Conservation (phyloP, 2,329 filamentous ascomycete genomes). For the Colletotrichum scovillei region DNA sequence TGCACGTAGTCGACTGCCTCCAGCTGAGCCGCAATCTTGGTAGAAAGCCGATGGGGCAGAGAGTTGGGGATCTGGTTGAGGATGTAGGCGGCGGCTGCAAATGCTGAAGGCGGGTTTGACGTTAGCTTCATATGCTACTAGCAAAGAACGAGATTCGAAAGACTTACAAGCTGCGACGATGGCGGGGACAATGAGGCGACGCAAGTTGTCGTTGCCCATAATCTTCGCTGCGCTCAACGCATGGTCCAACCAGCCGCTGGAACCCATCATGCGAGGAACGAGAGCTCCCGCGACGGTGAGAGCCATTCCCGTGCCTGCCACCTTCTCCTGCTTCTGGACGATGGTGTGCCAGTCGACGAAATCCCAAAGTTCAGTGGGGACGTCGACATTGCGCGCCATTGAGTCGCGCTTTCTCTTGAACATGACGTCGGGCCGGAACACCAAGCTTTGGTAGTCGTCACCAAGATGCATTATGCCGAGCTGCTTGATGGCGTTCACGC, state of each 20-base stretch:
- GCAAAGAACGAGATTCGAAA: background rate
- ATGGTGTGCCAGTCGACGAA: conserved; percentile 90
- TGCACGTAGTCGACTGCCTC: conserved; percentile 92
- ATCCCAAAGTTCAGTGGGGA: conserved; percentile 89
- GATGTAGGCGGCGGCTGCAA: conserved; percentile 82
- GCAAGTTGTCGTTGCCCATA: conserved; percentile 83
- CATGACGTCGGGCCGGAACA: conserved; percentile 93
- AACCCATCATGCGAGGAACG: conserved; percentile 83
- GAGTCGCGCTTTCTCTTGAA: conserved; percentile 86
- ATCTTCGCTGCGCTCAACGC: conserved; percentile 84
- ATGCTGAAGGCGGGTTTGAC: no score
- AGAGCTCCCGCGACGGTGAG: conserved; percentile 90
- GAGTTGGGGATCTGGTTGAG: conserved; percentile 89
- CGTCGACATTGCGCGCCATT: conserved; percentile 85
- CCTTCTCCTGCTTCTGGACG: conserved; percentile 92
- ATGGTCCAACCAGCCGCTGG: conserved; percentile 90
- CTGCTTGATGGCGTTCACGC: conserved; percentile 89
- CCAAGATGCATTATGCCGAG: conserved; percentile 90
- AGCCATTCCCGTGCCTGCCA: conserved; percentile 93
- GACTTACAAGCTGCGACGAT: conserved; percentile 81
- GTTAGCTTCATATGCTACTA: conserved; percentile 43
- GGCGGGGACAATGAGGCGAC: conserved; percentile 83
- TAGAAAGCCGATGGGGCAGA: conserved; percentile 84
- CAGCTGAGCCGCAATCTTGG: conserved; percentile 86
- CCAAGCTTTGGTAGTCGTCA: conserved; percentile 85